Conservation (phyloP, 2,329 filamentous ascomycete genomes). For the Sarocladium strictum region DNA sequence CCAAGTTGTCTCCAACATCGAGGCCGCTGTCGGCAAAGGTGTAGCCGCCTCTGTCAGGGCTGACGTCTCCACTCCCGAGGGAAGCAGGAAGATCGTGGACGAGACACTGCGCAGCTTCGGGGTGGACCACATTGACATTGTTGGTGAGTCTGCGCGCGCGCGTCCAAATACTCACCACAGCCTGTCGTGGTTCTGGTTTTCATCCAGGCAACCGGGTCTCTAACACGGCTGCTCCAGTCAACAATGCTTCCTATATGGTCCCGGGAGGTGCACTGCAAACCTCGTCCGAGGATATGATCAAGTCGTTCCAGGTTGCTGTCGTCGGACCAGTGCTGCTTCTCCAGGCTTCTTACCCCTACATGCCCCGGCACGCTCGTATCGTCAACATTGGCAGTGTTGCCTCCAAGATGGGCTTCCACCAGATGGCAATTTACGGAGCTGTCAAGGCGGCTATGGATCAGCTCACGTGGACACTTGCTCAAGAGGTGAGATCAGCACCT, state of each 20-base stretch:
- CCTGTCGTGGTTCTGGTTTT: too few species aligned
- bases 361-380: slow-evolving; percentile 25
- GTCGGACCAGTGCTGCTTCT: too few species aligned
- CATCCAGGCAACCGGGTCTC: too few species aligned
- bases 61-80: slow-evolving; percentile 25
- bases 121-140: slow-evolving; percentile 32
- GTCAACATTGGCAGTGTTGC: slow-evolving; percentile 19
- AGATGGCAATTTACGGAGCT: slow-evolving; percentile 16
- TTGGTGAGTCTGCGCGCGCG: too few species aligned
- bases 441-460: slow-evolving; percentile 29
- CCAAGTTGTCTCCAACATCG: slow-evolving; percentile 21
- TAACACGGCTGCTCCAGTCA: too few species aligned
- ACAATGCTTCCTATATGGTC: too few species aligned
- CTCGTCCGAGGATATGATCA: too few species aligned
- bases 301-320: too few species aligned
- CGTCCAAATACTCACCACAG: too few species aligned
- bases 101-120: slow-evolving; percentile 28
- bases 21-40: slow-evolving; percentile 22
- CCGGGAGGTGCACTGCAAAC: too few species aligned
- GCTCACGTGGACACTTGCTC: slow-evolving; percentile 26
- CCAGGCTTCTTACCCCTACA: too few species aligned
- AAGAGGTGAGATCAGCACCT: slow-evolving; percentile 27
- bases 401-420: slow-evolving; percentile 14
- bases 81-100: slow-evolving; percentile 24
- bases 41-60: slow-evolving; percentile 28